Percentiles rank a stretch among this genome's conserved stretches.
Conservation (phyloP, 2,329 filamentous ascomycete species). For the Hypoxylon sp. region DNA sequence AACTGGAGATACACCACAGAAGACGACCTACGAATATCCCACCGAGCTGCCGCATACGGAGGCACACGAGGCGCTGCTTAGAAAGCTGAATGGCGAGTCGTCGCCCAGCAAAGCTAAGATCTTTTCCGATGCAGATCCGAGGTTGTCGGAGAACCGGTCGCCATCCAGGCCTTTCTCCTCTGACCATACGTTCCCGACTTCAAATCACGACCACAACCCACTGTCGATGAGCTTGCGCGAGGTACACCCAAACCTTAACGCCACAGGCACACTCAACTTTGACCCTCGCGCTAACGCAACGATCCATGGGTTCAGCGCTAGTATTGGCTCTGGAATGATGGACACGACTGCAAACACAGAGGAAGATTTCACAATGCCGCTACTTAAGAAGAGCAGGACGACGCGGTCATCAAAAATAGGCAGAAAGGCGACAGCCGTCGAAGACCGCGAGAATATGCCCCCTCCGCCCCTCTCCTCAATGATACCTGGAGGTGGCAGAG, state of each 20-base stretch:
- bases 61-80: constrained; percentile 62
- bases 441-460: constrained; percentile 68
- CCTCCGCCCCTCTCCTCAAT: constrained; percentile 48
- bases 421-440: constrained; percentile 55
- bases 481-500: constrained; percentile 50
- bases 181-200: constrained; percentile 38
- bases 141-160: constrained; percentile 47
- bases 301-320: constrained; percentile 52
- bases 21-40: constrained; percentile 84
- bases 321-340: constrained; percentile 37
- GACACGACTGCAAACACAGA: constrained; percentile 39
- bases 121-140: constrained; percentile 59
- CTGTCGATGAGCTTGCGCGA: constrained; percentile 67
- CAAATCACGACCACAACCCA: constrained; percentile 49
- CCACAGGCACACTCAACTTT: constrained; percentile 59
- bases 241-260: constrained; percentile 67
- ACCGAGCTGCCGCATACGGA: constrained; percentile 82
- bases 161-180: constrained; percentile 47
- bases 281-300: constrained; percentile 62
- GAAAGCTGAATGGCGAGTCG: constrained; percentile 57
- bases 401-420: constrained; percentile 55
- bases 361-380: constrained; percentile 61
- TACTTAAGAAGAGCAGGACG: constrained; percentile 63
- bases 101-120: constrained; percentile 58
- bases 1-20: constrained; percentile 89